phyloP scores from a whole-genome alignment of 164 flowering plant species.

The Aristolochia californica region DNA sequence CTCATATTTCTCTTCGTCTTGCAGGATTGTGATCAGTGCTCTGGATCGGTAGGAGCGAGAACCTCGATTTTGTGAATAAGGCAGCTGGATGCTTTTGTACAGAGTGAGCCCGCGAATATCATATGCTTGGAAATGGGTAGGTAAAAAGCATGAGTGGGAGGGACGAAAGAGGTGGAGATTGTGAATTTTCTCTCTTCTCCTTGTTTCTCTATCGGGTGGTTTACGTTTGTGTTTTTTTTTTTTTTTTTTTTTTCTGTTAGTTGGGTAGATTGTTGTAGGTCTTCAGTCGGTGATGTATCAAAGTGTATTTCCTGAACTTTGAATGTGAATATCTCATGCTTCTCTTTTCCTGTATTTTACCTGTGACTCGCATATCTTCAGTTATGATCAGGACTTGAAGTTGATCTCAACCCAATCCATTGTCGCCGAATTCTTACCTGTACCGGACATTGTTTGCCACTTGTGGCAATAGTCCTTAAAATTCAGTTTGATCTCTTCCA shows the following conservation, averaged over 20 bases:
- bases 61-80: not conserved
- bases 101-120: not conserved
- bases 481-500: no score
- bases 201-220: not conserved
- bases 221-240: not conserved
- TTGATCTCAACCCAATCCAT: no score
- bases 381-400: no score
- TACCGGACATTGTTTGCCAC: no score
- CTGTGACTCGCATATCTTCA: no score
- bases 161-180: not conserved
- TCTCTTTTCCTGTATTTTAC: no score
- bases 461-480: no score
- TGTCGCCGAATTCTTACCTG: no score
- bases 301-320: no score
- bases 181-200: not conserved
- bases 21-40: conserved; percentile 68
- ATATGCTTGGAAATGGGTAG: not conserved
- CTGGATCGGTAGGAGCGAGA: conserved; percentile 48
- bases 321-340: no score
- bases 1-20: not conserved
- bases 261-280: not conserved
- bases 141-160: not conserved
- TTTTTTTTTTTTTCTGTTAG: not conserved
- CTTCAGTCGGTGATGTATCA: no score
- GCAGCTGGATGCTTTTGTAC: not conserved